Base-by-base conservation (phyloP, 2,329 filamentous ascomycete genomes). In the Clonostachys sp. region DNA sequence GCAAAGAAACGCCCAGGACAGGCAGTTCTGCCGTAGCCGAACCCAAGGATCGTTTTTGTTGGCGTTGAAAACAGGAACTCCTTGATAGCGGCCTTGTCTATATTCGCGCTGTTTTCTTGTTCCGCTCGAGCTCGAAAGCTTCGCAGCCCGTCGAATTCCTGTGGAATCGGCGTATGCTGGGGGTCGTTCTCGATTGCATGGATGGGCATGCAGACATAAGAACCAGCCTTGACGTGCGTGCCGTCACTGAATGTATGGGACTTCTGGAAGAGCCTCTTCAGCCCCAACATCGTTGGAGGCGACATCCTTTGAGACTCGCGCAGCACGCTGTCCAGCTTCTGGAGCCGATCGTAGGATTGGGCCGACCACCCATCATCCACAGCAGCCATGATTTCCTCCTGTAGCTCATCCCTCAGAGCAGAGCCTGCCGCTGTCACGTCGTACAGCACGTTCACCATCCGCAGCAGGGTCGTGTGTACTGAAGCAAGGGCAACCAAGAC, bases 1-100 rank as follows among this genome's bases (percentile, higher is more conserved):
- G 71, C 72, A 52, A 75, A 74, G 60, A 75, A 76, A 10, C 73
- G 63, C 35, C 73, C 73, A 0, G 73, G 73, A 41, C 73, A 76
- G 5, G 73, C 70, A 51, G 75, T 70, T 50, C 67, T 68, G 38
- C 73, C 73, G 5, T 70, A 66, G 5, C 72, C 72, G 50, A 75
- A 75, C 51, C 73, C 70, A 54, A 72, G 63, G 50, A 72, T 70
- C 30, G 61, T 66, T 45, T 73, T 66, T 41, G 56, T 56, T 43
- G 72, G 60, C 39, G 68, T 66, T 4, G 70, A 71, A 48, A 73
- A 74, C 46, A 74, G 71, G 60, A 62, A 66, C 35, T 66, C 59
- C 50, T 68, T 66, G 34, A 57, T 65, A 43, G 68, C 65, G 20
- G 55, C 57, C 2, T 64, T 66, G 46, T 20, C 18, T 20, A 6